Conservation (phyloP, 768 basidiomycete genomes). For the Pleurotus salmoneostramineus region DNA sequence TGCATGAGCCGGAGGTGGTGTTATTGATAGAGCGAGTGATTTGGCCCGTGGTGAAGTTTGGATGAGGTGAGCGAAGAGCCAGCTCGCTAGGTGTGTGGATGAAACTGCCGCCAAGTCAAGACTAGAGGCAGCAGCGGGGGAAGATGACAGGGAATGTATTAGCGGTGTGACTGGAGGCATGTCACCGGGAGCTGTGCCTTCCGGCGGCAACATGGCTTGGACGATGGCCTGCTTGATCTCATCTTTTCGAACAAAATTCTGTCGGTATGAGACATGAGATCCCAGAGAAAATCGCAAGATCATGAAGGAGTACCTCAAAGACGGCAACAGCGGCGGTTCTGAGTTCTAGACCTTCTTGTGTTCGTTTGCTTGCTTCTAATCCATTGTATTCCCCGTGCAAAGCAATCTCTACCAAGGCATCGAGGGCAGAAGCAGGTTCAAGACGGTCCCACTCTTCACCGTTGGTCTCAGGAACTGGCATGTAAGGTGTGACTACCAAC, state of each 20-base stretch:
- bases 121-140: slow-evolving; percentile 49
- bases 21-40: slow-evolving; percentile 57
- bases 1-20: slow-evolving; percentile 39
- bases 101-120: slow-evolving; percentile 54
- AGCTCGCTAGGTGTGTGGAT: slow-evolving; percentile 68
- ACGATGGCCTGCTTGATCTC: slow-evolving; percentile 67
- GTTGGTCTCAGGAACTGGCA: slow-evolving; percentile 76
- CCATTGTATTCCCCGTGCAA: slow-evolving; percentile 88
- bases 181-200: slow-evolving; percentile 34
- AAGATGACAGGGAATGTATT: slow-evolving; percentile 60
- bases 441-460: slow-evolving; percentile 93
- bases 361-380: slow-evolving; percentile 50
- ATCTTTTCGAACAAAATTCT: slow-evolving; percentile 78
- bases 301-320: slow-evolving; percentile 62
- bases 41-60: slow-evolving; percentile 65
- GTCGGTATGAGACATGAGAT: slow-evolving; percentile 8
- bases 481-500: slow-evolving; percentile 66
- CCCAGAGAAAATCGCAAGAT: not conserved
- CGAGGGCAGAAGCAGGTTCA: slow-evolving; percentile 75
- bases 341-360: slow-evolving; percentile 67
- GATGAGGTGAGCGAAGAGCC: slow-evolving; percentile 80
- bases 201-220: slow-evolving; percentile 65
- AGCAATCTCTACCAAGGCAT: slow-evolving; percentile 76
- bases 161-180: slow-evolving; percentile 58
- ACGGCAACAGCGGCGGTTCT: slow-evolving; percentile 74